Conservation (phyloP, 2,329 filamentous ascomycete species). For the Pyrenochaeta sp. region DNA sequence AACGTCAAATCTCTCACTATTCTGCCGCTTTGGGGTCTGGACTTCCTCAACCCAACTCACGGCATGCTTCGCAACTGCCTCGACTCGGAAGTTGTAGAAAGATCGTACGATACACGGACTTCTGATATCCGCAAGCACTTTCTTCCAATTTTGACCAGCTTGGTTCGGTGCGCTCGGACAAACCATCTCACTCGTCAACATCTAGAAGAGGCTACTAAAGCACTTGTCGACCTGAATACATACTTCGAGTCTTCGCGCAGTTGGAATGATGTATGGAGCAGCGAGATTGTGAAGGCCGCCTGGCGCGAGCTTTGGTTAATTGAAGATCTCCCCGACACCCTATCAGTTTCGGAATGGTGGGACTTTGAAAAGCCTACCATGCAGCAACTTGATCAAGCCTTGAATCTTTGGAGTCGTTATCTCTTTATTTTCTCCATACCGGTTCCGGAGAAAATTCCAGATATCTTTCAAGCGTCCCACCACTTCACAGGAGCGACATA, state of each 20-base stretch:
- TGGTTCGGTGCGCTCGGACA: conserved; percentile 47
- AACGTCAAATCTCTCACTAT: conserved; percentile 52
- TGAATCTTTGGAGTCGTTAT: conserved; percentile 56
- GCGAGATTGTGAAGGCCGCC: conserved; percentile 53
- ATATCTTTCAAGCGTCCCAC: conserved; percentile 68
- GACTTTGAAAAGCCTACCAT: conserved; percentile 55
- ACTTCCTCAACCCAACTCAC: conserved; percentile 49
- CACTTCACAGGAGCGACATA: conserved; percentile 67
- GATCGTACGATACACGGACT: conserved; percentile 37
- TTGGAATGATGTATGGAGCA: conserved; percentile 54
- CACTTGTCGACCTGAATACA: conserved; percentile 50
- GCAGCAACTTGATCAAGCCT: conserved; percentile 52
- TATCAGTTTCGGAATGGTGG: conserved; percentile 53
- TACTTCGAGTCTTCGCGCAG: conserved; percentile 53
- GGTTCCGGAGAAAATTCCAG: conserved; percentile 62
- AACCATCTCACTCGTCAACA: conserved; percentile 43
- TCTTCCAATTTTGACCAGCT: conserved; percentile 47
- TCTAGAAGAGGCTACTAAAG: conserved; percentile 48
- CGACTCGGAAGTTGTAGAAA: conserved; percentile 45
- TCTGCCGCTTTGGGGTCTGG: conserved; percentile 50
- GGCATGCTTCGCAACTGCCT: conserved; percentile 51
- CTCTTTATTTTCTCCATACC: conserved; percentile 65
- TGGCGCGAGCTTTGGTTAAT: conserved; percentile 56
- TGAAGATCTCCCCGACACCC: conserved; percentile 50
- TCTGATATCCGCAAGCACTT: conserved; percentile 48